These are phyloP conservation scores for Teratosphaeria zuluensis DNA, from an alignment of 2,329 filamentous ascomycete genomes.

Conservation along the genomic window DNA sequence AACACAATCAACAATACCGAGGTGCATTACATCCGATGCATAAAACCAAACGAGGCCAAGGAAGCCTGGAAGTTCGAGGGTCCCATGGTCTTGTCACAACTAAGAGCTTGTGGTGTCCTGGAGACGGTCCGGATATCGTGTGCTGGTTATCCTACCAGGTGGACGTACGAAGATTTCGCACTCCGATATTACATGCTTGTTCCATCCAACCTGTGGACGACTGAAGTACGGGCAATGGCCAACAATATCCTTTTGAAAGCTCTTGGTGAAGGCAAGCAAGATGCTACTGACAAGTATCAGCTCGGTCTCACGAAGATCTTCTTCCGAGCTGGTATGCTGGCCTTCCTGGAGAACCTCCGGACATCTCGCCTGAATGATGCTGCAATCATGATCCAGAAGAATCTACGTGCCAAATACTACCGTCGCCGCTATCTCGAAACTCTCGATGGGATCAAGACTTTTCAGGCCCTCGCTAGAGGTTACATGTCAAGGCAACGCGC, in stretches of 20 bases:
- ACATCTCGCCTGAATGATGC: constrained; percentile 86
- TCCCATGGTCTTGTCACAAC: constrained; percentile 94
- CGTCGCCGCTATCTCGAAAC: constrained; percentile 83
- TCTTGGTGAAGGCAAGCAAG: constrained; percentile 54
- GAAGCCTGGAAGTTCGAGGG: constrained; percentile 97
- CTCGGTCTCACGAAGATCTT: constrained; percentile 97
- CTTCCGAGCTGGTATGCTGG: constrained; percentile 97
- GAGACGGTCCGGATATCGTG: constrained; percentile 97
- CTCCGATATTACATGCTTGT: constrained; percentile 97
- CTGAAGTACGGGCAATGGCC: constrained; percentile 88
- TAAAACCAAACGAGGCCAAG: constrained; percentile 97
- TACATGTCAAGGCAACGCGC: constrained; percentile 68
- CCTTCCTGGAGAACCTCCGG: constrained; percentile 88
- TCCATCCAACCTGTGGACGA: constrained; percentile 79
- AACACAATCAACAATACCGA: constrained; percentile 95
- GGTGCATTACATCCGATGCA: constrained; percentile 97
- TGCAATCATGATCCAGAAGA: constrained; percentile 98
- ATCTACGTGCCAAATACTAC: constrained; percentile 90
- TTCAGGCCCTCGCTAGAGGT: constrained; percentile 70
- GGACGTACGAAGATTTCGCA: constrained; percentile 98
- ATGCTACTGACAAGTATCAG: constrained; percentile 85
- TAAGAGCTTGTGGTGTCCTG: constrained; percentile 95
- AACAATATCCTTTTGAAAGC: constrained; percentile 85
- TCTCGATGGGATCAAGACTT: constrained; percentile 65
- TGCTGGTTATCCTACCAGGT: constrained; percentile 91